A percentile compares a stretch with the other conserved stretches of the same genome.
Conservation (phyloP, 805 yeast genomes). For the Komagataella kurtzmanii region DNA sequence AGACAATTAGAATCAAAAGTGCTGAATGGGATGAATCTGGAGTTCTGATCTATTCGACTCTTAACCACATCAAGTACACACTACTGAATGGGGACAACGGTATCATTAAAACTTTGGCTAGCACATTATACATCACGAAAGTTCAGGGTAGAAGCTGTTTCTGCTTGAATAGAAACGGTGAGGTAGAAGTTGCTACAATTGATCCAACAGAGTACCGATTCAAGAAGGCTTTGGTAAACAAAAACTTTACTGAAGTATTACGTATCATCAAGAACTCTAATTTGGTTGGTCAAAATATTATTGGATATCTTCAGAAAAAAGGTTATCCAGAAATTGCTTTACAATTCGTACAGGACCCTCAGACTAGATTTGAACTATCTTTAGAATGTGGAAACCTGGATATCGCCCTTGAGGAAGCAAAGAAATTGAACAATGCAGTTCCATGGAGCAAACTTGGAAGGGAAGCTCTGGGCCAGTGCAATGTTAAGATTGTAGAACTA, state of each 20-base stretch:
- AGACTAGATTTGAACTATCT: conserved; percentile 90
- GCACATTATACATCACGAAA: conserved; percentile 70
- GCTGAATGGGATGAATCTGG: conserved; percentile 94
- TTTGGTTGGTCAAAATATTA: conserved; percentile 93
- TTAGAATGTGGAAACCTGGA: conserved; percentile 82
- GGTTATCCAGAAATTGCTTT: conserved; percentile 97
- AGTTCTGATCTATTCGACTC: conserved; percentile 83
- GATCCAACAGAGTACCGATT: conserved; percentile 97
- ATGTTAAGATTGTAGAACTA: conserved; percentile 70
- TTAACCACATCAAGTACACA: conserved; percentile 91
- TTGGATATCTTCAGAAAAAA: conserved; percentile 84
- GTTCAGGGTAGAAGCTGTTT: conserved; percentile 61
- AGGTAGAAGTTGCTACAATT: conserved; percentile 61
- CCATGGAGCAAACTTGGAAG: conserved; percentile 76
- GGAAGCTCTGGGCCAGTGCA: conserved; percentile 87
- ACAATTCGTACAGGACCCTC: conserved; percentile 93
- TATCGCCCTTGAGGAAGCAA: conserved; percentile 84
- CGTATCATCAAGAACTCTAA: conserved; percentile 80
- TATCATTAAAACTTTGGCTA: conserved; percentile 82
- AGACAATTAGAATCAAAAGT: conserved; percentile 90
- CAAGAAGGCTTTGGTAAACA: conserved; percentile 83
- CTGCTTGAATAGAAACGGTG: conserved; percentile 77
- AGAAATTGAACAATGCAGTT: conserved; percentile 47
- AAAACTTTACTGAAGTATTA: conserved; percentile 83
- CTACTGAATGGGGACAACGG: conserved; percentile 92